Evolutionary conservation across 75 land plant species (phyloP).

Genomic region (Selaginella moellendorffii): DNA sequence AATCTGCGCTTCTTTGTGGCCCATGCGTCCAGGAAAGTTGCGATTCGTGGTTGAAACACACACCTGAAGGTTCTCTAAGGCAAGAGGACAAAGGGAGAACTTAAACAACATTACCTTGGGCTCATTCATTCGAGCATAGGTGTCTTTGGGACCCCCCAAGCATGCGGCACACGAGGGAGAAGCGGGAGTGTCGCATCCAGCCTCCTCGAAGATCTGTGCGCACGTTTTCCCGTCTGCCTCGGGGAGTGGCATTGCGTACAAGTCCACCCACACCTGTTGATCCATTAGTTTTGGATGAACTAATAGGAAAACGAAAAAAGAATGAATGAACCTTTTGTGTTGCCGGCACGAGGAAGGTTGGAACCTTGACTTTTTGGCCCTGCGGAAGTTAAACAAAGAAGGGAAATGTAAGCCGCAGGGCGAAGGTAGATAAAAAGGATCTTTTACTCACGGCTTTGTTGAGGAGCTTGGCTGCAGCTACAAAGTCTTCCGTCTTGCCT

Average conservation of each 20-base stretch:
- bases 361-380: slow-evolving; percentile 88
- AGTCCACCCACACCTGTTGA: slow-evolving; percentile 79
- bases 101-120: slow-evolving; percentile 38
- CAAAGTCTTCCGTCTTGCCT: slow-evolving; percentile 8
- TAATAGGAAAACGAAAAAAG: neutral
- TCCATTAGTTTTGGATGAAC: no score
- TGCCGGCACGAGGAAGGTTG: slow-evolving; percentile 89
- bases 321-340: slow-evolving; percentile 61
- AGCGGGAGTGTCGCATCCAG: slow-evolving; percentile 88
- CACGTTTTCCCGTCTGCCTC: slow-evolving; percentile 83
- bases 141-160: slow-evolving; percentile 71
- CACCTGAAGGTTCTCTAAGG: slow-evolving; percentile 31
- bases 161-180: slow-evolving; percentile 93
- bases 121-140: slow-evolving; percentile 79
- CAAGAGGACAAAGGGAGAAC: no score
- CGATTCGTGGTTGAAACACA: slow-evolving; percentile 91
- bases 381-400: slow-evolving; percentile 17
- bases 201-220: no score
- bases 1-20: slow-evolving; percentile 84
- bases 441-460: neutral
- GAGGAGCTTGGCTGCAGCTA: slow-evolving; percentile 1
- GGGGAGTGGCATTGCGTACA: slow-evolving; percentile 72
- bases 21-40: no score
- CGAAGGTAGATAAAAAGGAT: neutral
- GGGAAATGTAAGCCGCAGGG: neutral